Evolutionary conservation across 768 basidiomycete species (phyloP), one percentile per base, ranked within the genome.

Genomic region (Mycena galopus): DNA sequence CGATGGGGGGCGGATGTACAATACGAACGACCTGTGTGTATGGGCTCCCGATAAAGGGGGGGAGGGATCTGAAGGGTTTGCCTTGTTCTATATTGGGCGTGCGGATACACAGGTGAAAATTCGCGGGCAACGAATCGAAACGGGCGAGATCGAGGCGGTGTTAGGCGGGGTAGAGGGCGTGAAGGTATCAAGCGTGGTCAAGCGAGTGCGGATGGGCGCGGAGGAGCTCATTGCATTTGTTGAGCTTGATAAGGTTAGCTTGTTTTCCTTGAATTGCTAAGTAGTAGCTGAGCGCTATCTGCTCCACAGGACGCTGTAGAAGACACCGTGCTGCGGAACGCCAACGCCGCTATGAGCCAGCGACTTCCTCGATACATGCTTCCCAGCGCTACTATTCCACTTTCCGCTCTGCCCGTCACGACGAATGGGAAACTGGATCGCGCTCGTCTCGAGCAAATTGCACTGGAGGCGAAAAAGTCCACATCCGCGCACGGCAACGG

Each of bases 381-480:
- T 56, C 64, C 64, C 37, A 39, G 2, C 14, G 21, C 32, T 33
- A 27, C 56, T 25, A 29, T 56, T 37, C 27, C 64, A 7, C 64
- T 65, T 30, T 23, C 37, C 8, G 16, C 64, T n/a, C 35, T 65
- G 8, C 64, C 64, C 11, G 25, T 56, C 8, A 65, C 64, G 27
- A 30, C 56, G 53, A 65, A 65, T 56, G 64, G 64, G 11, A 65
- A 65, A 56, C 12, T 56, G 37, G 64, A 65, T 30, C 51, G 64
- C 25, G 56, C 21, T 3, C 42, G 19, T 9, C 37, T 67, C 5
- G 57, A 67, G 57, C 33, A 67, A 35, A n/a, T 59, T 5, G 39
- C 65, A 25, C 65, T 47, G 7, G 56, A 57, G 17, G 56, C 65
- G 27, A 42, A 53, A 5, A n/a, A 39, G 53, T 3, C 32, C 27